A percentile compares a stretch with the other conserved stretches of the same genome.
Evolutionary conservation across 2,329 filamentous ascomycete genomes (phyloP).

Genomic region (Elsinoe perseae): DNA sequence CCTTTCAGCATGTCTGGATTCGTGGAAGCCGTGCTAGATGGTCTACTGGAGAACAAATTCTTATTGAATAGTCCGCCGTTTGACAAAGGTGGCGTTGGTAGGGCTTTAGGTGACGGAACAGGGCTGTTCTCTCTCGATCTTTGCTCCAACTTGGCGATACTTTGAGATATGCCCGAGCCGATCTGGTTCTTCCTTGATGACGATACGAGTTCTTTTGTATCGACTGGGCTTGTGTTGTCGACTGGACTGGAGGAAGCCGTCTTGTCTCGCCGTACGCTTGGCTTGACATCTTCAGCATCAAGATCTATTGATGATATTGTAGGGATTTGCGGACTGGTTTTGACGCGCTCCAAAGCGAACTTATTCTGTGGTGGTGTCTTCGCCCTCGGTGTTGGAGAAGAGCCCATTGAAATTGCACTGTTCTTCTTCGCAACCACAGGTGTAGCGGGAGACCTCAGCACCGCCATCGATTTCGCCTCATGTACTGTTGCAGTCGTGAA

Average conservation of each 20-base stretch:
- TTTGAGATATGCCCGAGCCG: slow-evolving; percentile 83
- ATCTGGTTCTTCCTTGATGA: slow-evolving; percentile 59
- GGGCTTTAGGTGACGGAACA: slow-evolving; percentile 15
- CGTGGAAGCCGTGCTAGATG: not conserved
- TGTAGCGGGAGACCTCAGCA: slow-evolving; percentile 75
- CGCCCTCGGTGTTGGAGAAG: not conserved
- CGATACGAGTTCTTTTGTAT: not conserved
- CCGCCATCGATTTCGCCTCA: slow-evolving; percentile 70
- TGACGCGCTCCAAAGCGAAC: not conserved
- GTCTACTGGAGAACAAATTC: not conserved
- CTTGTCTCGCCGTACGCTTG: not conserved
- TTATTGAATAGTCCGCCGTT: slow-evolving; percentile 7
- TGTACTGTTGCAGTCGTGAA: slow-evolving; percentile 72
- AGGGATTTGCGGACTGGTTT: not conserved
- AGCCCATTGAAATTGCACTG: slow-evolving; percentile 21
- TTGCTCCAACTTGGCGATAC: slow-evolving; percentile 56
- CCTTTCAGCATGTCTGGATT: slow-evolving; percentile 5
- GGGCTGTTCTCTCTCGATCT: slow-evolving; percentile 23
- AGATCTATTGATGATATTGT: slow-evolving; percentile 4
- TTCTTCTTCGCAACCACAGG: slow-evolving; percentile 45
- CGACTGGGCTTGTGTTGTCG: not conserved
- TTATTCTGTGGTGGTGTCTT: not conserved
- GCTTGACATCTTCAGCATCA: not conserved
- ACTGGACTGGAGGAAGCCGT: not conserved
- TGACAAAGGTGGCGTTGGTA: slow-evolving; percentile 16